phyloP scores from a whole-genome alignment of 2,329 filamentous ascomycete genomes.

The Sporothrix variecibatus region DNA sequence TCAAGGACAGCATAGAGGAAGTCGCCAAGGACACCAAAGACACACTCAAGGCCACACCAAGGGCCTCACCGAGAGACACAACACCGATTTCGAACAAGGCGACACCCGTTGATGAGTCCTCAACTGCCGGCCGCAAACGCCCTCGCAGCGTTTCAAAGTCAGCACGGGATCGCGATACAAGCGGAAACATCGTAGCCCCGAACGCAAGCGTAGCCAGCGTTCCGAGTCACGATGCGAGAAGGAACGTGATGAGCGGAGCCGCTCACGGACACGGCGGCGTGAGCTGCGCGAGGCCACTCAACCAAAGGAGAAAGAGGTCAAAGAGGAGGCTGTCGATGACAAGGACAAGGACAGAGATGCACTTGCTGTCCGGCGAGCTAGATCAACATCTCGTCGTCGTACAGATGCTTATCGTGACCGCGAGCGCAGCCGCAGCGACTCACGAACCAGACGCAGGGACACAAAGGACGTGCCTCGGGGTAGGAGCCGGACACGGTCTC shows the following conservation, averaged over 20 bases:
- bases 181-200: slow-evolving; percentile 35
- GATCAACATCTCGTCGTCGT: slow-evolving; percentile 28
- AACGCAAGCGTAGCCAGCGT: slow-evolving; percentile 33
- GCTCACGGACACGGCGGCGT: slow-evolving; percentile 20
- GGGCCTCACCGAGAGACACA: neutral
- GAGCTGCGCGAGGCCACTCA: neutral
- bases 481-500: slow-evolving; percentile 25
- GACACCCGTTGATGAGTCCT: neutral
- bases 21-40: neutral
- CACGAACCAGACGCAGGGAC: slow-evolving; percentile 14
- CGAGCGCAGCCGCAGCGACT: slow-evolving; percentile 24
- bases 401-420: slow-evolving; percentile 23
- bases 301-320: neutral
- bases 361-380: neutral
- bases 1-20: neutral
- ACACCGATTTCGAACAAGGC: neutral
- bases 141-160: slow-evolving; percentile 37
- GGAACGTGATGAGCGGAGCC: slow-evolving; percentile 18
- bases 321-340: neutral
- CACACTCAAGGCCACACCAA: neutral
- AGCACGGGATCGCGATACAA: slow-evolving; percentile 37
- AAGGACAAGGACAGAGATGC: neutral
- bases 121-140: slow-evolving; percentile 14
- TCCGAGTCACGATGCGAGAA: slow-evolving; percentile 32
- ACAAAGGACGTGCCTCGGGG: slow-evolving; percentile 1